These are phyloP conservation scores for Neofusicoccum kwambonambiense DNA, from an alignment of 2,329 filamentous ascomycete species.

Conservation along the genomic window DNA sequence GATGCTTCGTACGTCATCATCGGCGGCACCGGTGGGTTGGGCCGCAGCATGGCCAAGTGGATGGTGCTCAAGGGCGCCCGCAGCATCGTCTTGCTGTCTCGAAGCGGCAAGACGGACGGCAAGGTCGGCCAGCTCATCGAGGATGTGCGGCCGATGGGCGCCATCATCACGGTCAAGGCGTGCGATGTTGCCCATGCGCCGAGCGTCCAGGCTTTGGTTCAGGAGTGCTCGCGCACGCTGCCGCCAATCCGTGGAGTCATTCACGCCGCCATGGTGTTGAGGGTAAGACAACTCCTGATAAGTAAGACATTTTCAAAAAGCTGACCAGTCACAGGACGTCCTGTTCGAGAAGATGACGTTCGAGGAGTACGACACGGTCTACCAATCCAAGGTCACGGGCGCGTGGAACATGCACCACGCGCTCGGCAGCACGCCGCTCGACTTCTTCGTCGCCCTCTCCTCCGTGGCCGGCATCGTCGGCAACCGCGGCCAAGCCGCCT, in stretches of 20 bases:
- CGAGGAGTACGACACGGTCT: conserved; percentile 21
- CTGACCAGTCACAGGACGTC: background rate
- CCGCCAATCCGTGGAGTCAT: conserved; percentile 27
- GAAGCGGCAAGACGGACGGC: conserved; percentile 7
- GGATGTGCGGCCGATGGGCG: background rate
- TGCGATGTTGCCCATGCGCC: conserved; percentile 15
- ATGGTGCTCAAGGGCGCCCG: conserved; percentile 28
- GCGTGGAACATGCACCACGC: conserved; percentile 27
- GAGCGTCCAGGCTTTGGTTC: background rate
- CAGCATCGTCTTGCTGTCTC: conserved; percentile 27
- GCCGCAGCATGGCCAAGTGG: conserved; percentile 28
- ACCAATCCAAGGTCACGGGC: conserved; percentile 30
- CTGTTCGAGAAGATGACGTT: conserved; percentile 17
- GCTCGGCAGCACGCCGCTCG: conserved; percentile 25
- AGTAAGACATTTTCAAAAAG: conserved; percentile 15
- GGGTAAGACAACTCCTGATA: conserved; percentile 22
- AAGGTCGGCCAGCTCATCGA: conserved; percentile 1
- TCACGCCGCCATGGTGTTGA: conserved; percentile 31
- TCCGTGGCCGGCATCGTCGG: conserved; percentile 23
- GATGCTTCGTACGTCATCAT: conserved; percentile 30
- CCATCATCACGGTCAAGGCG: background rate
- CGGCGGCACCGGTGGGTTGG: conserved; percentile 31
- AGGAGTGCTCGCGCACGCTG: background rate
- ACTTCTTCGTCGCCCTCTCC: conserved; percentile 22
- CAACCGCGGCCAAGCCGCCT: conserved; percentile 29